These are phyloP conservation scores for Penicillium daleae DNA, from an alignment of 495 filamentous ascomycete genomes.

Conservation along the genomic window DNA sequence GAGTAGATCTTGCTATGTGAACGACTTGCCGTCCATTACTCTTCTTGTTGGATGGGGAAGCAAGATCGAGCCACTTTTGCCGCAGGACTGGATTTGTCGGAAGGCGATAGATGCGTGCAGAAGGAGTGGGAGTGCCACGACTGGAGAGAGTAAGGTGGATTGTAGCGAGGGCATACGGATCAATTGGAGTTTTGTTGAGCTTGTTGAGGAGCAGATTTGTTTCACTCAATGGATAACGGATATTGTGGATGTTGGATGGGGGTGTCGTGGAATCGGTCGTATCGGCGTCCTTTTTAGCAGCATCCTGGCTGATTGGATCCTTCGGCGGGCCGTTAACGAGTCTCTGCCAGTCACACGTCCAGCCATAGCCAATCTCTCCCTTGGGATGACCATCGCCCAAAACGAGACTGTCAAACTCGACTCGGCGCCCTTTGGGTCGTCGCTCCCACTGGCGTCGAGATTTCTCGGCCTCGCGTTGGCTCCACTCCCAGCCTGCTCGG, in stretches of 20 bases:
- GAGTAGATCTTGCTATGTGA: slow-evolving; percentile 7
- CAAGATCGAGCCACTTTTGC: slow-evolving; percentile 55
- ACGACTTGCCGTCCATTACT: slow-evolving; percentile 8
- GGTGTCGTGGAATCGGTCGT: slow-evolving; percentile 24
- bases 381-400: slow-evolving; percentile 68
- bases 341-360: slow-evolving; percentile 85
- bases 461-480: slow-evolving; percentile 62
- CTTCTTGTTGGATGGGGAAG: slow-evolving; percentile 25
- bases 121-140: slow-evolving; percentile 63
- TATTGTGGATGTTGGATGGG: slow-evolving; percentile 41
- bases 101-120: slow-evolving; percentile 74
- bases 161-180: slow-evolving; percentile 51
- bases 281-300: slow-evolving; percentile 8
- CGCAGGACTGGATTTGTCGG: slow-evolving; percentile 55
- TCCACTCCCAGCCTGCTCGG: slow-evolving; percentile 77
- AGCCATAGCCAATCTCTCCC: slow-evolving; percentile 83
- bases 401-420: slow-evolving; percentile 75
- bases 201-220: slow-evolving; percentile 29
- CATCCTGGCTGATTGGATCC: slow-evolving; percentile 2
- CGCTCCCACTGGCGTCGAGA: slow-evolving; percentile 73
- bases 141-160: slow-evolving; percentile 60
- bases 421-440: slow-evolving; percentile 79
- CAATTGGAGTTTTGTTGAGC: slow-evolving; percentile 26
- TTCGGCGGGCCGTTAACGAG: slow-evolving; percentile 47
- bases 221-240: slow-evolving; percentile 24